Evolutionary conservation across 2,329 filamentous ascomycete genomes (phyloP), one percentile per base, ranked within the genome.

Genomic region (Teratosphaeria destructans): DNA sequence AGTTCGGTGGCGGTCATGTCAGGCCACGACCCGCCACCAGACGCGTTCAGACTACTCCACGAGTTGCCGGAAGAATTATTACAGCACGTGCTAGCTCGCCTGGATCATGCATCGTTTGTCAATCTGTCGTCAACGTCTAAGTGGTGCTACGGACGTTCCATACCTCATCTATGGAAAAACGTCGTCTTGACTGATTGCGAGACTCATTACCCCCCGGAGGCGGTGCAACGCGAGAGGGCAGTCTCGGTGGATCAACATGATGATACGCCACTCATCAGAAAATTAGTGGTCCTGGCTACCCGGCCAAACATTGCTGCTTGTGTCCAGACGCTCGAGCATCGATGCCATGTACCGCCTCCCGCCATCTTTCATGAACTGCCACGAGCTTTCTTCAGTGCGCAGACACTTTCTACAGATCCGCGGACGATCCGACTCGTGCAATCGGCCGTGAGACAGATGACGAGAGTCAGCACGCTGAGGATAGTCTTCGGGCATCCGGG

Each of bases 321-420:
- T 58, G 77, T 79, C 10, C 73, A 75, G 10, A 68, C 67, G 5
- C 63, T 79, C 6, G 77, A 73, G 11, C 76, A 79, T 64, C 74
- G 75, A 27, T 79, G 77, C 64, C 77, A 79, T 61, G 66, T 79
- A 0, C 75, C 76, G 0, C 71, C 73, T 2, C 77, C 77, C 0
- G 73, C 73, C 34, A 76, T 78, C 54, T 78, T 77, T 66, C 64
- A 66, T 27, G 76, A 77, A 57, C 68, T 79, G 1, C 76, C 75
- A 6, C 63, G 66, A 34, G 71, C 72, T 57, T 66, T 70, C 47
- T 78, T 78, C 65, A 66, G 73, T 27, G 67, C 68, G 26, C 68
- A 70, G 19, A 74, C 70, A 1, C 66, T 79, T 5, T 77, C 76
- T 4, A 66, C 67, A 26, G 76, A 79, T 60, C 60, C 62, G 2